Percentiles rank a stretch among this genome's conserved stretches.
These are phyloP conservation scores for Cryptomeria japonica DNA, from an alignment of 75 land plant species.

Conservation along the genomic window DNA sequence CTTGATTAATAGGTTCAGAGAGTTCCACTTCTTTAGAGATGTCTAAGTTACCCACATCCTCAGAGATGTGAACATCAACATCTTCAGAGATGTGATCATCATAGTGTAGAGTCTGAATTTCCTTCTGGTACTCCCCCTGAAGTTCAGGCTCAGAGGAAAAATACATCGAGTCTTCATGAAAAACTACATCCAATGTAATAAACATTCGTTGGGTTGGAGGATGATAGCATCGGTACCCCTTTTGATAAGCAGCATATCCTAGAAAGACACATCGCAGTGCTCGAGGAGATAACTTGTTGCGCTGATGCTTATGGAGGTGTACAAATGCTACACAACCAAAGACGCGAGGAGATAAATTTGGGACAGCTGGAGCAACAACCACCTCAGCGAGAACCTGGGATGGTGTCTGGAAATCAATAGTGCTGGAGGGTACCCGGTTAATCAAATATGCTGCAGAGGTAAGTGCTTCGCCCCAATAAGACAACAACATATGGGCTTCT, in stretches of 20 bases:
- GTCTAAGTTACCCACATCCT: no score
- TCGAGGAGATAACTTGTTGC: constrained; percentile 13
- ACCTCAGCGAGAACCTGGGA: not conserved
- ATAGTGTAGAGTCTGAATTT: no score
- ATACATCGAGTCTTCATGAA: no score
- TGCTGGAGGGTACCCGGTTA: constrained; percentile 18
- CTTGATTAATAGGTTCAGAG: no score
- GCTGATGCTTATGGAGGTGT: not conserved
- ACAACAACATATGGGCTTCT: constrained; percentile 4
- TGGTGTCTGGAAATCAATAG: constrained; percentile 20
- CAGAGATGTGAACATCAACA: no score
- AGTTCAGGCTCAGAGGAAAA: no score
- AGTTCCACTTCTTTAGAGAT: no score
- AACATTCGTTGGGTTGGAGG: not conserved
- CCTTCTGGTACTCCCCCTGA: no score
- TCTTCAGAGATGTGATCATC: no score
- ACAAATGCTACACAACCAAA: not conserved
- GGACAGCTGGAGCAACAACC: not conserved
- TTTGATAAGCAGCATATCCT: constrained; percentile 20
- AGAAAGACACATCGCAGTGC: constrained; percentile 18
- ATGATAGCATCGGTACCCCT: not conserved
- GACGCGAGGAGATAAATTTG: not conserved
- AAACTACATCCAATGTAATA: constrained; percentile 19
- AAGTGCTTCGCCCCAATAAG: constrained; percentile 21
- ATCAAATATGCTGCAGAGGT: constrained; percentile 16